Base-by-base conservation (phyloP, 768 basidiomycete genomes). In the Termitomyces sp. region DNA sequence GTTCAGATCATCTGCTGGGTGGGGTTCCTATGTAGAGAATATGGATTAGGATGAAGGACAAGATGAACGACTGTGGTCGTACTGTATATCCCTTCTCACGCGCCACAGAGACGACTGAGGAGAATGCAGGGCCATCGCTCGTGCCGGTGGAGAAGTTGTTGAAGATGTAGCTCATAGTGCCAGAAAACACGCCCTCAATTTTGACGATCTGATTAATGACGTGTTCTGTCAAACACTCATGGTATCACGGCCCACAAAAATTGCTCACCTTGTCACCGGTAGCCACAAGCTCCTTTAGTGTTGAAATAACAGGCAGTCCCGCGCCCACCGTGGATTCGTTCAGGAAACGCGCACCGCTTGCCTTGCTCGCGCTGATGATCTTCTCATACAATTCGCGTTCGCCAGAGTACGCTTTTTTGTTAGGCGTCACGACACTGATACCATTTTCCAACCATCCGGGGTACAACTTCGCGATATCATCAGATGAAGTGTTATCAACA, bases 111-210 rank as follows among this genome's bases (percentile, higher is more conserved):
- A 99, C 96, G 36, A 98, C 87, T 26, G 91, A 86, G 5, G 94
- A 96, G 74, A 99, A 98, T 30, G 76, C 74, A 1, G 87, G 86
- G 0, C 88, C 88, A 50, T 82, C 81, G 5, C 84, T 74, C 47
- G 80, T 78, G 1, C 83, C 85, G 4, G 84, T 87, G 2, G 91
- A 87, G 75, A 94, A 92, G 61, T 94, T 86, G 75, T 98, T 98
- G 81, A 99, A 99, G 75, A 99, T 98, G 76, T 98, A 99, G 69
- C 90, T 93, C 80, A 99, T 85, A 3, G 97, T 99, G 9, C 97
- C 97, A 5, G 92, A 94, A 72, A 99, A 92, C 22, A 98, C 97
- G 40, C 97, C 97, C 71, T 99, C 97, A 62, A 98, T 92, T 78
- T 92, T 96, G 65, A 79, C 74, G 60, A 96, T 76, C 88, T 91